phyloP scores from a whole-genome alignment of 2,329 filamentous ascomycete species.

The Colletotrichum tofieldiae region DNA sequence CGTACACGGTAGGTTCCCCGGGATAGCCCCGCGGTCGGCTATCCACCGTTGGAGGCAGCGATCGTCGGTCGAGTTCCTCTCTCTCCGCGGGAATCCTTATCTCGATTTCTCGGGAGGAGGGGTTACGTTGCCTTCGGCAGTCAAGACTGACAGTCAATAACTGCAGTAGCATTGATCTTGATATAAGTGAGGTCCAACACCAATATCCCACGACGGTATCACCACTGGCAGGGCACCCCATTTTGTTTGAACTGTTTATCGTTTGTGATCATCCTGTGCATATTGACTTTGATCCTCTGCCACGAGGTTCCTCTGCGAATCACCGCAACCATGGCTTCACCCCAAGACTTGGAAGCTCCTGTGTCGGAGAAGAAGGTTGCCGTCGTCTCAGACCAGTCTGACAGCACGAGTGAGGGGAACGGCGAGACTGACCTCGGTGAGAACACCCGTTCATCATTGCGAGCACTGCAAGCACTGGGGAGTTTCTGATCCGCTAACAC shows the following conservation, averaged over 20 bases:
- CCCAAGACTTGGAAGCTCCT: conserved; percentile 7
- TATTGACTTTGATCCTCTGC: background rate
- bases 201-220: background rate
- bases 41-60: conserved; percentile 9
- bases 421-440: conserved; percentile 32
- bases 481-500: background rate
- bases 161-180: background rate
- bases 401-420: conserved; percentile 22
- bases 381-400: conserved; percentile 27
- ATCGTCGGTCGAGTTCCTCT: background rate
- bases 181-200: conserved; percentile 23
- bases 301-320: background rate
- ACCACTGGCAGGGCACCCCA: background rate
- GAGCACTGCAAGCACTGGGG: no score
- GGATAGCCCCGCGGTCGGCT: conserved; percentile 18
- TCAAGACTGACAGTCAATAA: background rate
- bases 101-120: conserved; percentile 1
- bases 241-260: no score
- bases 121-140: conserved; percentile 24
- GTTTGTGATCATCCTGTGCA: background rate
- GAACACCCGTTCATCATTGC: background rate
- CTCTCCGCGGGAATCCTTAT: conserved; percentile 41
- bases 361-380: conserved; percentile 30
- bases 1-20: conserved; percentile 1
- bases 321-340: conserved; percentile 15